A percentile compares a stretch with the other conserved stretches of the same genome.
Conservation (phyloP, 2,329 filamentous ascomycete species). For the Proliferodiscus dingleyae region DNA sequence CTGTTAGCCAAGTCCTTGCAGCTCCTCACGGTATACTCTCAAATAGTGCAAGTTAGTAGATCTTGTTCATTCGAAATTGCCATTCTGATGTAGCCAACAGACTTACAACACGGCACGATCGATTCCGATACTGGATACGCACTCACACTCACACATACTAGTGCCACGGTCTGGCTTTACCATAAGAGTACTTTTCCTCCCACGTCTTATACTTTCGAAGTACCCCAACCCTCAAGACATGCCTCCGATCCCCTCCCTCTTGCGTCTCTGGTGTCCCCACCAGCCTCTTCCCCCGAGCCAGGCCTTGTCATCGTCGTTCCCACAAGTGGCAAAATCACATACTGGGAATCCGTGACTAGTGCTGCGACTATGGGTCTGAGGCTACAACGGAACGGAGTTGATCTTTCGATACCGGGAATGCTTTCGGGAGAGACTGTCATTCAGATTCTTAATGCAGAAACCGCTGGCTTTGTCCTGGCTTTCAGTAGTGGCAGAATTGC, state of each 20-base stretch:
- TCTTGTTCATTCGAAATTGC: slow-evolving; percentile 10
- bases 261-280: slow-evolving; percentile 75
- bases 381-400: slow-evolving; percentile 74
- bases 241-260: slow-evolving; percentile 70
- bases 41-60: slow-evolving; percentile 56
- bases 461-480: slow-evolving; percentile 76
- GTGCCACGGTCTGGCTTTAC: slow-evolving; percentile 91
- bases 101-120: slow-evolving; percentile 60
- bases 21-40: slow-evolving; percentile 72
- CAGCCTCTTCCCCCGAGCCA: slow-evolving; percentile 71
- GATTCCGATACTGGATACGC: slow-evolving; percentile 67
- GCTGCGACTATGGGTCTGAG: slow-evolving; percentile 76
- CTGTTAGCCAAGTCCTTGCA: slow-evolving; percentile 76
- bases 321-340: slow-evolving; percentile 76
- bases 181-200: slow-evolving; percentile 61
- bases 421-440: slow-evolving; percentile 73
- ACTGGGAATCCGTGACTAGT: slow-evolving; percentile 92
- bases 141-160: slow-evolving; percentile 71
- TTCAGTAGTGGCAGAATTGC: slow-evolving; percentile 83
- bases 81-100: slow-evolving; percentile 36
- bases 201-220: slow-evolving; percentile 73
- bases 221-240: slow-evolving; percentile 67
- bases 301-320: slow-evolving; percentile 85
- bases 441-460: slow-evolving; percentile 76
- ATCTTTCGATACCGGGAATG: slow-evolving; percentile 68